Evolutionary conservation across 2,329 filamentous ascomycete species (phyloP).

Genomic region (Chaetomiaceae sp.): DNA sequence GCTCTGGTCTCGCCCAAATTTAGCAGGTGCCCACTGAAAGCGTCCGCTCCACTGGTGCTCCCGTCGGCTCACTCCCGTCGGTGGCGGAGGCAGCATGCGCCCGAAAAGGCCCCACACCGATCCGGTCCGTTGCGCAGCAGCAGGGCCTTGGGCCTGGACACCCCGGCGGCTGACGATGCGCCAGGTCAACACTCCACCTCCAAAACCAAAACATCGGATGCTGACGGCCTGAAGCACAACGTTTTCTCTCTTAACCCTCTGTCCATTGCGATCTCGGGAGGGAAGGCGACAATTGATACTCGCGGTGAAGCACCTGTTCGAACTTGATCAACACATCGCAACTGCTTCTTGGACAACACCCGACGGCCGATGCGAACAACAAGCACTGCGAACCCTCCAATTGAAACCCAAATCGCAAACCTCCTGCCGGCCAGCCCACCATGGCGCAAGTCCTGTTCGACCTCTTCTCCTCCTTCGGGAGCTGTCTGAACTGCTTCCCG

Average conservation of each 20-base stretch:
- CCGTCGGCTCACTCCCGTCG: too few species aligned
- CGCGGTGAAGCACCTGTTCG: too few species aligned
- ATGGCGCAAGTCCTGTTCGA: conserved; percentile 88
- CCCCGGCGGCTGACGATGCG: not conserved
- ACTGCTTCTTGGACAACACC: not conserved
- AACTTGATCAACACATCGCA: too few species aligned
- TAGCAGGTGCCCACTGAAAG: too few species aligned
- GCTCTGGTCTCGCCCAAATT: too few species aligned
- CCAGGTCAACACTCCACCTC: not conserved
- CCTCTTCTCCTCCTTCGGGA: conserved; percentile 84
- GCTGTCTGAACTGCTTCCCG: conserved; percentile 95
- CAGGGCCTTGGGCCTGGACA: not conserved
- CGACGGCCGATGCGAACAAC: not conserved
- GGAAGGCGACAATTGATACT: too few species aligned
- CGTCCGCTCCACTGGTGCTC: too few species aligned
- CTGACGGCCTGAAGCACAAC: not conserved
- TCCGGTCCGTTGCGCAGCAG: conserved; percentile 1
- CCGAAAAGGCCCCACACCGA: conserved; percentile 1
- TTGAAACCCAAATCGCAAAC: not conserved
- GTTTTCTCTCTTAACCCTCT: not conserved
- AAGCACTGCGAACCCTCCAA: not conserved
- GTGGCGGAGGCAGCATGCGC: too few species aligned
- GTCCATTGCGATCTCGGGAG: not conserved
- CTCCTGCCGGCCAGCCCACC: conserved; percentile 18
- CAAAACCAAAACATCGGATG: not conserved